Conservation (phyloP, 75 land plant genomes). For the Cupressus sempervirens region DNA sequence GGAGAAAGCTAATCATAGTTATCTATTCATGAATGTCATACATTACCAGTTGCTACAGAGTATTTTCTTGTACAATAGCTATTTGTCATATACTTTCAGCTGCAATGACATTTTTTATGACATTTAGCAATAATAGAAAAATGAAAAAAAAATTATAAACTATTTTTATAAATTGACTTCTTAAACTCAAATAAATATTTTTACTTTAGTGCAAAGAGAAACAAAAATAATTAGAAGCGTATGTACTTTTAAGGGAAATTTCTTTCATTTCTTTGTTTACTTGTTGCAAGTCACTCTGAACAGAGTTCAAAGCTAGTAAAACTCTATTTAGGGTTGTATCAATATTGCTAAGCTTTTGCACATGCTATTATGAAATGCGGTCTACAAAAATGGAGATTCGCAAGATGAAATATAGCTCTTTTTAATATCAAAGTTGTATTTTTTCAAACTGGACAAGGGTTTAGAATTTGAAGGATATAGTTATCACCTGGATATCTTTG, state of each 20-base stretch:
- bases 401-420: slow-evolving; percentile 3
- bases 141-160: too few species aligned
- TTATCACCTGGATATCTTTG: neutral
- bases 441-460: neutral
- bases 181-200: neutral
- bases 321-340: slow-evolving; percentile 48
- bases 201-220: slow-evolving; percentile 3
- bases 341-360: slow-evolving; percentile 34
- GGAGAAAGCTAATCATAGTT: neutral
- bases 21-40: neutral
- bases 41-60: slow-evolving; percentile 47
- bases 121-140: neutral
- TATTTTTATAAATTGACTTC: neutral
- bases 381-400: slow-evolving; percentile 21
- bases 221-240: neutral
- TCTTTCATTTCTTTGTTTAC: slow-evolving; percentile 55
- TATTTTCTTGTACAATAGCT: slow-evolving; percentile 27
- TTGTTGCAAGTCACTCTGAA: slow-evolving; percentile 64
- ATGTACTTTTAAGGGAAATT: slow-evolving; percentile 41
- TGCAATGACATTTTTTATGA: neutral
- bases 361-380: slow-evolving; percentile 48
- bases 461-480: neutral
- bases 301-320: slow-evolving; percentile 49
- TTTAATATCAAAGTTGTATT: neutral
- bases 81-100: slow-evolving; percentile 51